These are phyloP conservation scores for Beta corolliflora DNA, from an alignment of 179 eudicot genomes.

Conservation along the genomic window DNA sequence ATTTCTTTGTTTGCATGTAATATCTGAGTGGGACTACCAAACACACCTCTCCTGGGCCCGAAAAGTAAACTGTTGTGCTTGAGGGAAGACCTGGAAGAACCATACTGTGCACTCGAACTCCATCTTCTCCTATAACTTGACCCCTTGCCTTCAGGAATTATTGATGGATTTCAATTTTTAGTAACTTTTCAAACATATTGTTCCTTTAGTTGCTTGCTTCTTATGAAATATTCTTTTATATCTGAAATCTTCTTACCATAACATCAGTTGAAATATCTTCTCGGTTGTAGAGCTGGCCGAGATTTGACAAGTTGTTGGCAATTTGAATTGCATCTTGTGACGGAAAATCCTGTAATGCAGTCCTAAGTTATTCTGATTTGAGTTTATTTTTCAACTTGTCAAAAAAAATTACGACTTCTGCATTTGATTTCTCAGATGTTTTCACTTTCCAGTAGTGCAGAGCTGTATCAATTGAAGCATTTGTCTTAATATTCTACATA, in stretches of 20 bases:
- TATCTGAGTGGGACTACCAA: conserved; percentile 8
- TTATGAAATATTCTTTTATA: not conserved
- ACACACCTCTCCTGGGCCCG: conserved; percentile 81
- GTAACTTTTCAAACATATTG: not conserved
- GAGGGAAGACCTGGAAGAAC: conserved; percentile 93
- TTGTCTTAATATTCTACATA: not conserved
- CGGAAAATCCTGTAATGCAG: conserved; percentile 69
- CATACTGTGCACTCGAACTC: conserved; percentile 91
- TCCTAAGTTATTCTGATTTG: not conserved
- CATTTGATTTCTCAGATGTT: not conserved
- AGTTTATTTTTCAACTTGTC: not conserved
- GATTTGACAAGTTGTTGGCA: conserved; percentile 87
- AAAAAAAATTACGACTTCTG: not conserved
- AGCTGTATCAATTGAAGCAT: not conserved
- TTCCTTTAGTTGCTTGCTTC: not conserved
- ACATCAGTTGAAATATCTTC: conserved; percentile 74
- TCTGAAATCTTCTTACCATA: conserved; percentile 50
- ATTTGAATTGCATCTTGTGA: conserved; percentile 83
- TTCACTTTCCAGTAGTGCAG: not conserved
- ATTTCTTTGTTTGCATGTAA: not conserved
- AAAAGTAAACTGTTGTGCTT: conserved; percentile 71
- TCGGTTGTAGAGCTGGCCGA: conserved; percentile 86
- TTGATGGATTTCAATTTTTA: not conserved
- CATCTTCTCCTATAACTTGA: conserved; percentile 93
- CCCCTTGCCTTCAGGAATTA: conserved; percentile 72